Percentiles rank a stretch among this genome's conserved stretches.
Conservation (phyloP, 2,329 filamentous ascomycete species). For the Coniella vitis region DNA sequence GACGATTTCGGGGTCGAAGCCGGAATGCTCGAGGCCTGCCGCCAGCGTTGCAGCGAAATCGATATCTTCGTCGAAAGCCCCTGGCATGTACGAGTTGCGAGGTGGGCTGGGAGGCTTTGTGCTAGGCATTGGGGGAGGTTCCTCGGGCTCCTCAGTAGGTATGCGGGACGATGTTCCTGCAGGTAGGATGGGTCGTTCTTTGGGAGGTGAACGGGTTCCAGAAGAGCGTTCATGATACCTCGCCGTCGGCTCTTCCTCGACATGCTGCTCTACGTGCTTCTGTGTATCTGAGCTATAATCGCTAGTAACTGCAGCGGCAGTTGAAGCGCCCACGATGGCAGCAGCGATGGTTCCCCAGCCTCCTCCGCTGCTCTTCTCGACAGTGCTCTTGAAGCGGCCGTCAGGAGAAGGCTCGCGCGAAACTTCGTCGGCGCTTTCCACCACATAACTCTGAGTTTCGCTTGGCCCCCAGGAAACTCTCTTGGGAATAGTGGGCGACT, state of each 20-base stretch:
- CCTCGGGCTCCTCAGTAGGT: constrained; percentile 15
- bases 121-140: constrained; percentile 35
- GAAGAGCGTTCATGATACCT: not conserved
- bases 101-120: constrained; percentile 46
- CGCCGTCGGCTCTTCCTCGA: constrained; percentile 6
- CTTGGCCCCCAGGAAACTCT: constrained; percentile 60
- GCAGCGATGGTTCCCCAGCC: constrained; percentile 48
- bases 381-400: constrained; percentile 18
- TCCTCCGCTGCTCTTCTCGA: constrained; percentile 40
- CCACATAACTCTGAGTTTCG: constrained; percentile 56
- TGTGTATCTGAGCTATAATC: not conserved
- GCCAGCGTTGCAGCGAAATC: constrained; percentile 65
- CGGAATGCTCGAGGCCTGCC: constrained; percentile 60
- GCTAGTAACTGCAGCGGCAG: constrained; percentile 20
- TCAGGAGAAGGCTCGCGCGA: constrained; percentile 27
- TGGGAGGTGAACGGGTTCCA: constrained; percentile 10
- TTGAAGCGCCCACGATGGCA: constrained; percentile 36
- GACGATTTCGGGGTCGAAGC: constrained; percentile 65
- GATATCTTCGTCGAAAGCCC: constrained; percentile 59
- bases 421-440: constrained; percentile 46
- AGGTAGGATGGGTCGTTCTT: constrained; percentile 11
- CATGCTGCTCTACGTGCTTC: constrained; percentile 14
- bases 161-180: constrained; percentile 8
- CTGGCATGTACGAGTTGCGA: constrained; percentile 47
- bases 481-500: constrained; percentile 38